These are phyloP conservation scores for Nemania bipapillata DNA, from an alignment of 2,329 filamentous ascomycete genomes.

Conservation along the genomic window DNA sequence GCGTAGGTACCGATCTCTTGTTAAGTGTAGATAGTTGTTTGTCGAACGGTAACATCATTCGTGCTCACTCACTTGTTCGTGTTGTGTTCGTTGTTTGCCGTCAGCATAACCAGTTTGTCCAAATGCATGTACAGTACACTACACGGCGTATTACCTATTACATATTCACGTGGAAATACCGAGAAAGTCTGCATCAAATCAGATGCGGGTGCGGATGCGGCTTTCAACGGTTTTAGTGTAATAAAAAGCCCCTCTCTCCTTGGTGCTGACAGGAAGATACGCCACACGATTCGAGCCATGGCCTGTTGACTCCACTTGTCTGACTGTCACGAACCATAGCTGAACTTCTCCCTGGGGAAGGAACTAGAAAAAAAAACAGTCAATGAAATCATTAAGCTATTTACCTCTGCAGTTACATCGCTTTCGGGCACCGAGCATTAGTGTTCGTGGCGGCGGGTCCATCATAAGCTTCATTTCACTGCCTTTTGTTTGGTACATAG, in stretches of 20 bases:
- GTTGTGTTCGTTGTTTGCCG: background rate
- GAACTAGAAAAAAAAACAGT: conserved; percentile 10
- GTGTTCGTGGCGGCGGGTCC: conserved; percentile 4
- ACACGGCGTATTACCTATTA: background rate
- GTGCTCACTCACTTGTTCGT: background rate
- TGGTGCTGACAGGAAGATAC: conserved; percentile 34
- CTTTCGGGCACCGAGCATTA: conserved; percentile 14
- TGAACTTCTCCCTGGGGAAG: conserved; percentile 12
- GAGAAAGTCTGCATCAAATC: background rate
- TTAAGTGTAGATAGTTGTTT: background rate
- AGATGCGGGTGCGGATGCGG: conserved; percentile 31
- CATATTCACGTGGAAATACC: background rate
- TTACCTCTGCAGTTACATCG: conserved; percentile 12
- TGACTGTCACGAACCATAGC: conserved; percentile 29
- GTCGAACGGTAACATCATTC: background rate
- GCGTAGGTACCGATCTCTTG: background rate
- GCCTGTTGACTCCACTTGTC: conserved; percentile 22
- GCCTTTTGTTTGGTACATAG: background rate
- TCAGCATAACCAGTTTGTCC: background rate
- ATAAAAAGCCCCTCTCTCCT: conserved; percentile 1
- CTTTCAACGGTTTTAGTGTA: conserved; percentile 13
- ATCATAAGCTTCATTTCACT: conserved; percentile 18
- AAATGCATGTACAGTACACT: background rate
- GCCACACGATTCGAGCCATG: background rate
- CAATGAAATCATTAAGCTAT: conserved; percentile 9